Evolutionary conservation across 805 yeast genomes (phyloP), one percentile per base, ranked within the genome.

Genomic region (Kodamaea sagamina): DNA sequence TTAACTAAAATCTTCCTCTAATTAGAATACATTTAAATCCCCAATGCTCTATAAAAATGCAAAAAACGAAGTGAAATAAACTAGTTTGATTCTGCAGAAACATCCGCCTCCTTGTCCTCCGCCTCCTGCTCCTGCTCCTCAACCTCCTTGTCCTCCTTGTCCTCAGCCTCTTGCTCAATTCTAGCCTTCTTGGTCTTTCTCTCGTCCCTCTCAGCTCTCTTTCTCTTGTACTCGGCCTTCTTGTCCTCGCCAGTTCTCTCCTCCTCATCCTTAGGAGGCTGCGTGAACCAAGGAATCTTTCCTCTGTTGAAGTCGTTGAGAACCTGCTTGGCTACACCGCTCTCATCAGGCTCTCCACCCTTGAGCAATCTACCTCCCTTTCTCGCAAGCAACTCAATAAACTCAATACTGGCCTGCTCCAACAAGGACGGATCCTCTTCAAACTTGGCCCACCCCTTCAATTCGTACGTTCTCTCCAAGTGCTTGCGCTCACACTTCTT

Each of bases 261-360:
- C 42, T 77, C 82, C 49, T 80, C 86, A 52, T 82, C 78, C 32
- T 98, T 97, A 21, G 99, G 99, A 19, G 93, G 82, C 24, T 88
- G 88, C 8, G 46, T 44, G 62, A 92, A 92, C 99, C 99, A 92
- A 17, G 99, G 99, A 43, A 92, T 92, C 59, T 89, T 88, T 48
- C 99, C 99, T 67, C 99, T 79, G 68, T 89, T 92, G 75, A 92
- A 92, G 64, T 92, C 99, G 55, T 89, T 89, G 63, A 92, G 77
- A 22, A 92, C 84, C 58, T 84, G 84, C 65, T 89, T 92, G 29
- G 98, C 82, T 44, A 92, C 89, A 56, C 96, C 95, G 51, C 84
- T 74, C 67, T 92, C 97, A 64, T 92, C 98, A 1, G 98, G 96
- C 68, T 93, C 99, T 51, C 97, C 99, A 47, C 99, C 99, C 66